Percentiles rank a stretch among this genome's conserved stretches.
Conservation (phyloP, 208 protist species). For the Leptomonas seymouri region DNA sequence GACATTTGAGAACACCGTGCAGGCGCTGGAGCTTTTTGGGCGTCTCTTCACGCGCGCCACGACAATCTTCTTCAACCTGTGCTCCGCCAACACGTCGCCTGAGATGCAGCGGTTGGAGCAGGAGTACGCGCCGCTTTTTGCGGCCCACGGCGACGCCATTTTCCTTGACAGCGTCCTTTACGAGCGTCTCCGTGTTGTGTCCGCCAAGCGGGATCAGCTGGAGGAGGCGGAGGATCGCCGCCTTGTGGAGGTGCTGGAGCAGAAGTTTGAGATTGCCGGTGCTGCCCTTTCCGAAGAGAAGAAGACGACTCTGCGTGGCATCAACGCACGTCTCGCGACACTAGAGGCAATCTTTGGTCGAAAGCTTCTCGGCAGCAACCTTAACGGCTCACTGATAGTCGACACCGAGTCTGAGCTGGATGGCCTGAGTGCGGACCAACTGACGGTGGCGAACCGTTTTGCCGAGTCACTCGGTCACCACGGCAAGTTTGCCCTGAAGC, state of each 20-base stretch:
- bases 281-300: slow-evolving; percentile 36
- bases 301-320: slow-evolving; percentile 37
- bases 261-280: slow-evolving; percentile 46
- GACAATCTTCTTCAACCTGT: slow-evolving; percentile 47
- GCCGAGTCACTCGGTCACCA: slow-evolving; percentile 32
- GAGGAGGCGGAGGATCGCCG: slow-evolving; percentile 33
- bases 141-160: slow-evolving; percentile 47
- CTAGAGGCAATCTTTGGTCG: slow-evolving; percentile 42
- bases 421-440: slow-evolving; percentile 35
- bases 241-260: slow-evolving; percentile 37
- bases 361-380: slow-evolving; percentile 42
- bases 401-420: slow-evolving; percentile 38
- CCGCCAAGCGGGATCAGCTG: slow-evolving; percentile 25
- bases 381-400: slow-evolving; percentile 33
- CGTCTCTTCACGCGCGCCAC: slow-evolving; percentile 28
- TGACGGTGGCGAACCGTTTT: slow-evolving; percentile 30
- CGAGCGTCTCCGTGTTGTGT: slow-evolving; percentile 44
- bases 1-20: slow-evolving; percentile 59
- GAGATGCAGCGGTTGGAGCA: slow-evolving; percentile 53
- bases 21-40: slow-evolving; percentile 48
- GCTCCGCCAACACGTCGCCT: slow-evolving; percentile 41
- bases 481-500: slow-evolving; percentile 47
- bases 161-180: slow-evolving; percentile 51
- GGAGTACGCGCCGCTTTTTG: slow-evolving; percentile 41
- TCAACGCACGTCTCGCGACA: slow-evolving; percentile 45